Base-by-base conservation (phyloP, 768 basidiomycete genomes). In the Lyophyllum semitale region DNA sequence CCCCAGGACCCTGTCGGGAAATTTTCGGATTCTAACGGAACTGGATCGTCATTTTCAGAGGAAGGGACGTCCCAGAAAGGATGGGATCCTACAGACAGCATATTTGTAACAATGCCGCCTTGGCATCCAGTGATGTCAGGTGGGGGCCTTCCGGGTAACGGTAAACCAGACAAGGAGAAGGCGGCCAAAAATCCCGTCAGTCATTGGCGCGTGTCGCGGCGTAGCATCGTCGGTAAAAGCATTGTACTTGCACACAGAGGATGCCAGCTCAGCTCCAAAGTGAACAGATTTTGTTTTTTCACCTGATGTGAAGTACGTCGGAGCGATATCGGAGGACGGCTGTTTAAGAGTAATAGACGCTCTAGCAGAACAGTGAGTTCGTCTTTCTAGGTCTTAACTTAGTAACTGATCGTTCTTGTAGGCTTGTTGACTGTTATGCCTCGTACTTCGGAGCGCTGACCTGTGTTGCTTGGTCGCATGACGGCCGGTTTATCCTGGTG, bases 401-500 rank as follows among this genome's bases (percentile, higher is more conserved):
- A 48, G 18, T n/a, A 17, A 53, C 38, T 41, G 22, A 48, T 40
- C 20, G 17, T 33, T 9, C 42, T 11, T 8, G 15, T 56, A 96
- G 95, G 63, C 80, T 98, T n/a, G 82, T 94, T 18, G 94, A 98
- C 67, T 92, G 91, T 58, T 98, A 92, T 66, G 87, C 92, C 1
- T 93, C 94, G 3, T 99, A 99, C 69, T 99, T 98, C 65, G 96
- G 95, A 15, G 81, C 92, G 1, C 68, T 99, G 32, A 95, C 88
- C 3, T 92, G 89, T 59, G 87, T 98, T 1, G 85, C 92, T 0
- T 98, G 95, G 95, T 95, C 94, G 2, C 95, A 95, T 0, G 95
- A 98, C 68, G 92, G 93, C 12, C 84, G 95, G 18, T 98, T 96
- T 67, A 88, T 99, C 44, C 71, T 97, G 56, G 93, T 91, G 68